These are phyloP conservation scores for Aspergillus bombycis DNA, from an alignment of 2,329 filamentous ascomycete species.

Conservation along the genomic window DNA sequence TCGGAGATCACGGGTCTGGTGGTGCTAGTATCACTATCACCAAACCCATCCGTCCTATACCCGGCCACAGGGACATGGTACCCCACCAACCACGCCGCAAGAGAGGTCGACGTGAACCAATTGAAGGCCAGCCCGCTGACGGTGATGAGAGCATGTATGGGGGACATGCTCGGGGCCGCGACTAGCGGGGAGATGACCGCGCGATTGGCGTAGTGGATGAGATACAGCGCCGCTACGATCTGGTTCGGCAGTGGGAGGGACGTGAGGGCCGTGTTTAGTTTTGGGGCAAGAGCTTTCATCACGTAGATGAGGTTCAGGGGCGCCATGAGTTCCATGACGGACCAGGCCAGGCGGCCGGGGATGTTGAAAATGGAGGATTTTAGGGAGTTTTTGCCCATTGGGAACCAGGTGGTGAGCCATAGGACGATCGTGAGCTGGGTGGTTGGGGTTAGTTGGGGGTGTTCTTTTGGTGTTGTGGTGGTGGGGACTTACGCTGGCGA, in stretches of 20 bases:
- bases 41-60: constrained; percentile 6
- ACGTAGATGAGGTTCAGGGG: constrained; percentile 78
- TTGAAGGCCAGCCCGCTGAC: constrained; percentile 72
- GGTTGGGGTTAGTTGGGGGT: constrained; percentile 20
- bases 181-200: constrained; percentile 80
- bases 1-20: not conserved
- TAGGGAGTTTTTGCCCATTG: constrained; percentile 88
- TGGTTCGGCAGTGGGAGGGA: constrained; percentile 40
- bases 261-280: constrained; percentile 29
- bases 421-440: constrained; percentile 70
- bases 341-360: constrained; percentile 86
- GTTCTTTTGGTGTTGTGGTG: not conserved
- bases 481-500: constrained; percentile 47
- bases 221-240: constrained; percentile 50
- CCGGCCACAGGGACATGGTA: constrained; percentile 62
- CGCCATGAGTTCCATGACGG: constrained; percentile 82
- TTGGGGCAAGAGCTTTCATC: constrained; percentile 67
- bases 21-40: no score
- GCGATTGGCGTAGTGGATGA: constrained; percentile 89
- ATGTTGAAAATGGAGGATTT: constrained; percentile 71
- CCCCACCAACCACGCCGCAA: constrained; percentile 80
- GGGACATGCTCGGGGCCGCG: constrained; percentile 86
- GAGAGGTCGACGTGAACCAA: constrained; percentile 73
- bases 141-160: constrained; percentile 75
- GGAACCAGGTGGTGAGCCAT: constrained; percentile 80